Base-by-base conservation (phyloP, 306 rosid genomes). In the Nissolia schottii region DNA sequence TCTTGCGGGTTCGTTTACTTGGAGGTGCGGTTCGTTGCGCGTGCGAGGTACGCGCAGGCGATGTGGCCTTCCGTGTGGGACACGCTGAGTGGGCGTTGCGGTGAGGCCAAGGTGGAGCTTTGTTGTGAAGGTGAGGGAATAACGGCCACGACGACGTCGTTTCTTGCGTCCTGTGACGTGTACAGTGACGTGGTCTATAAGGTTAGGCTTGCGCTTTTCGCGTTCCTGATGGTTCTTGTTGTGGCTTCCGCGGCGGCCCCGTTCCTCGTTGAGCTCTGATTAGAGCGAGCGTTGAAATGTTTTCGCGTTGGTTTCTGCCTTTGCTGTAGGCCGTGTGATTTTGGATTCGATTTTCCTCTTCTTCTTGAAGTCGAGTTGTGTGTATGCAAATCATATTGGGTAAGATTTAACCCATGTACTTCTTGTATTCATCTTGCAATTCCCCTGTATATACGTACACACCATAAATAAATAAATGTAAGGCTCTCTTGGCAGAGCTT, bases 21-120 rank as follows among this genome's bases (percentile, higher is more conserved):
- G 51, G 79, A 66, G 13, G 35, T 79, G 56, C 6, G 64, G 35
- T 73, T 79, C 40, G 58, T 31, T 4, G 71, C 73, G 4, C 45
- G 37, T 28, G 53, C 71, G 0, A 66, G 74, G 68, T 66, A 54
- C 29, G 3, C 0, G 14, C 67, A 65, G 23, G 74, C 80, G 22
- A 6, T 75, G 51, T 41, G 48, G 67, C 68, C 61, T 2, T n/a
- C 27, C 2, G 18, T n/a, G 35, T 57, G 62, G 40, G 83, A 79
- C 66, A 73, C n/a, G 65, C 37, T 79, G 3, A 48, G 38, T 22
- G 83, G 79, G 4, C 70, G 38, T 20, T 79, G 83, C 1, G 75
- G 83, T 8, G 65, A 79, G 31, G n/a, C 73, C 51, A 79, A 58
- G 45, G 62, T 79, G 20, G 64, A 79, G 57, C 43, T 79, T 7